Conservation (phyloP, 1,284 basidiomycete species). For the Puccinia triticina region DNA sequence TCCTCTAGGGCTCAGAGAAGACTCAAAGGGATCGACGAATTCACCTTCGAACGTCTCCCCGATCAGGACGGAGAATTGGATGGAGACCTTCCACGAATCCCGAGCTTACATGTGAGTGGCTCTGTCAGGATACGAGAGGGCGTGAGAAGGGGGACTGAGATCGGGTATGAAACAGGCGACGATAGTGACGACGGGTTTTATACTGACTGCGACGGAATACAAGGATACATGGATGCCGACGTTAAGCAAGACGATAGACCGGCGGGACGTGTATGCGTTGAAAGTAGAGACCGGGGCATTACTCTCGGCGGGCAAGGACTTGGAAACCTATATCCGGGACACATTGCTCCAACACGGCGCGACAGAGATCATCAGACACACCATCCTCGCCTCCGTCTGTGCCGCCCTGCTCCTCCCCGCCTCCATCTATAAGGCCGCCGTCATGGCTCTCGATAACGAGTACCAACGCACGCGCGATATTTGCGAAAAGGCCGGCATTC, state of each 20-base stretch:
- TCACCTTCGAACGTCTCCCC: constrained; percentile 62
- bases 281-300: constrained; percentile 43
- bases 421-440: constrained; percentile 45
- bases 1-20: constrained; percentile 62
- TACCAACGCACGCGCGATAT: constrained; percentile 47
- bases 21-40: constrained; percentile 65
- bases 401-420: constrained; percentile 43
- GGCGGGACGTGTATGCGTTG: constrained; percentile 42
- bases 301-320: constrained; percentile 32
- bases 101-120: constrained; percentile 50
- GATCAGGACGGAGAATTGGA: constrained; percentile 57
- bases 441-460: constrained; percentile 45
- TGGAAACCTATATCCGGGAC: constrained; percentile 44
- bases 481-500: constrained; percentile 45
- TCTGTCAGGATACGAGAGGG: not conserved
- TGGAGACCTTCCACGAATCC: constrained; percentile 32
- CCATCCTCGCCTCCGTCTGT: constrained; percentile 39
- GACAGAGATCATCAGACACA: constrained; percentile 41
- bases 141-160: not conserved
- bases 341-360: constrained; percentile 37
- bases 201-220: constrained; percentile 44
- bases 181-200: constrained; percentile 41
- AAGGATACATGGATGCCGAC: constrained; percentile 46
- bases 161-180: constrained; percentile 33
- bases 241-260: constrained; percentile 36